phyloP scores from a whole-genome alignment of 805 yeast species.

The Candida jianshihensis region DNA sequence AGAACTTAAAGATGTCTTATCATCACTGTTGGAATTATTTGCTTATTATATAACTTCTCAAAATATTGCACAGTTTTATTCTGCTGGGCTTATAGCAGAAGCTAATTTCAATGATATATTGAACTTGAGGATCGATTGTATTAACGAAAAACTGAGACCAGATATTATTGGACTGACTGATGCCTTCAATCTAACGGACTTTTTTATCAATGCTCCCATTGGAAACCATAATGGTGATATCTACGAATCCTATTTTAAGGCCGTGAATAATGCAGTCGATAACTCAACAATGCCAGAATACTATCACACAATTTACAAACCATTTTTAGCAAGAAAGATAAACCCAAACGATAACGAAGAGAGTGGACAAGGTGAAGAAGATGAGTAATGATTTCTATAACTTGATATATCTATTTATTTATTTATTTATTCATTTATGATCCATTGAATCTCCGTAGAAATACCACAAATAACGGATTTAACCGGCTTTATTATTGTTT shows the following conservation, averaged over 20 bases:
- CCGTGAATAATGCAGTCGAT: constrained; percentile 38
- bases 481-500: too few species aligned
- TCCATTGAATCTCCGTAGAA: too few species aligned
- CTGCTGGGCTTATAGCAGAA: constrained; percentile 39
- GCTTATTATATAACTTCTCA: constrained; percentile 55
- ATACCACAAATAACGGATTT: too few species aligned
- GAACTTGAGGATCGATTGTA: constrained; percentile 18
- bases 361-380: not conserved
- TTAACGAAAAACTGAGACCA: constrained; percentile 46
- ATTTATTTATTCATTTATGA: too few species aligned
- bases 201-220: constrained; percentile 73
- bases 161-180: constrained; percentile 76
- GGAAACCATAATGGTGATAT: constrained; percentile 79
- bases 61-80: constrained; percentile 57
- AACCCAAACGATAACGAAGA: constrained; percentile 16
- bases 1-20: constrained; percentile 35
- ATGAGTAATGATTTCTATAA: too few species aligned
- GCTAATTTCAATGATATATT: constrained; percentile 29
- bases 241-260: constrained; percentile 69
- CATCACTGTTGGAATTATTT: constrained; percentile 51
- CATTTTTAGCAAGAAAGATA: constrained; percentile 16
- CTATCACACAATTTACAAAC: constrained; percentile 13
- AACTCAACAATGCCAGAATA: constrained; percentile 52
- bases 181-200: constrained; percentile 74
- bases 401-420: too few species aligned